Conservation (phyloP, 768 basidiomycete species). For the Boletus barrowsii region DNA sequence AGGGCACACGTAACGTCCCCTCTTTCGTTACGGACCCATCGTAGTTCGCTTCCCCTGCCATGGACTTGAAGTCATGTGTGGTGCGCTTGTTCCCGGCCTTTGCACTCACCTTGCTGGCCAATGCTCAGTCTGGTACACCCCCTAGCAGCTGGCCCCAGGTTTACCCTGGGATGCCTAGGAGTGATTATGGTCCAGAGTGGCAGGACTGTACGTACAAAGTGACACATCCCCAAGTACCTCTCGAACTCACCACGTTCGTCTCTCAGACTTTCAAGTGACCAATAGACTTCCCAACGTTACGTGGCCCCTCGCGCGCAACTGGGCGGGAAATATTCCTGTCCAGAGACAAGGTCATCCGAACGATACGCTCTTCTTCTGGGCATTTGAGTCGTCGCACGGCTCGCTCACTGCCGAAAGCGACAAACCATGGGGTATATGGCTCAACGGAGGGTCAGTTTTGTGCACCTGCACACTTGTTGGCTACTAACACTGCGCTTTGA, state of each 20-base stretch:
- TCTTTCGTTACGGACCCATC: conserved; percentile 4
- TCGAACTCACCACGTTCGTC: neutral
- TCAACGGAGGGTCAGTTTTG: conserved; percentile 61
- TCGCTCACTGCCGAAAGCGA: conserved; percentile 47
- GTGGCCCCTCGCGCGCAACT: conserved; percentile 49
- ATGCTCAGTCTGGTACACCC: conserved; percentile 25
- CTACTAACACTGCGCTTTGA: neutral
- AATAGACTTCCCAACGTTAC: conserved; percentile 58
- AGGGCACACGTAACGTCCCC: neutral
- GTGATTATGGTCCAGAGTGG: conserved; percentile 56
- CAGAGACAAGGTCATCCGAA: conserved; percentile 58
- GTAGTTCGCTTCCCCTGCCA: conserved; percentile 8
- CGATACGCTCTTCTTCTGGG: conserved; percentile 65
- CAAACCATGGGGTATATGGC: conserved; percentile 71
- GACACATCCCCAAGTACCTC: neutral
- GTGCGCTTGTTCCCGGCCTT: neutral
- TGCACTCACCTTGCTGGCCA: conserved; percentile 4
- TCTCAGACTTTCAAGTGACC: conserved; percentile 59
- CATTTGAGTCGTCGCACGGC: conserved; percentile 52
- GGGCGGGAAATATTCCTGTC: conserved; percentile 63
- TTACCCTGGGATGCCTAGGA: conserved; percentile 42
- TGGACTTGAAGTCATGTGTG: conserved; percentile 19
- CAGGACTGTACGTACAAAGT: conserved; percentile 50
- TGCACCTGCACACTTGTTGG: neutral
- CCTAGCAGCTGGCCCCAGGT: conserved; percentile 38